phyloP scores from a whole-genome alignment of 768 basidiomycete species.

The Mycena capillaripes region DNA sequence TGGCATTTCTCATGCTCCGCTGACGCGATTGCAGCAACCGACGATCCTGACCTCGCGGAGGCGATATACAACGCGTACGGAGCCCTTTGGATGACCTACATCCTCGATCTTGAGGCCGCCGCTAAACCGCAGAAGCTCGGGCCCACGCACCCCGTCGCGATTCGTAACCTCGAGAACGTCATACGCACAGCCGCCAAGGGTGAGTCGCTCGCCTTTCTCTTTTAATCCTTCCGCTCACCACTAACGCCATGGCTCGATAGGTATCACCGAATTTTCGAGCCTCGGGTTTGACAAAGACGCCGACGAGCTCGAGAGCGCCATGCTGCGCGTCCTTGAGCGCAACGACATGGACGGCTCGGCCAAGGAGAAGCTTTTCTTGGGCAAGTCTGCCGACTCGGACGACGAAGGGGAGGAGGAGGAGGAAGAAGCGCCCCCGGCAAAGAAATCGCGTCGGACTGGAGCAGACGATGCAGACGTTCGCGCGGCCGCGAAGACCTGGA shows the following conservation, averaged over 20 bases:
- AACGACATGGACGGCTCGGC: slow-evolving; percentile 32
- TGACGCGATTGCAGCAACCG: slow-evolving; percentile 13
- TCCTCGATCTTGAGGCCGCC: slow-evolving; percentile 27
- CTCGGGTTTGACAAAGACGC: slow-evolving; percentile 18
- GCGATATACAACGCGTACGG: slow-evolving; percentile 29
- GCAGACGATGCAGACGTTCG: slow-evolving; percentile 24
- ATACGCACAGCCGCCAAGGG: slow-evolving; percentile 26
- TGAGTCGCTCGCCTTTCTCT: not conserved
- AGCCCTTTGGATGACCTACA: slow-evolving; percentile 31
- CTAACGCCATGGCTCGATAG: not conserved
- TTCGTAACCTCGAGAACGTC: slow-evolving; percentile 31
- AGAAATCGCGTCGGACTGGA: slow-evolving; percentile 1
- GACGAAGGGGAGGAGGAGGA: slow-evolving; percentile 18
- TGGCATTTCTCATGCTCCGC: too few relatives aligned
- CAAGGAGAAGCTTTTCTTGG: slow-evolving; percentile 25
- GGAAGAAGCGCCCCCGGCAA: not conserved
- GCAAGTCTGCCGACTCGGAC: slow-evolving; percentile 20
- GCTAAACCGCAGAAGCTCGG: slow-evolving; percentile 31
- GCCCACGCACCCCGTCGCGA: slow-evolving; percentile 21
- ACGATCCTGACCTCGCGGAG: slow-evolving; percentile 27
- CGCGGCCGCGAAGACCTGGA: slow-evolving; percentile 24
- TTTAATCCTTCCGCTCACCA: not conserved
- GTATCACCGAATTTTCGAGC: slow-evolving; percentile 9
- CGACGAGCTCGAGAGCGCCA: slow-evolving; percentile 13
- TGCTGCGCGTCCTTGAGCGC: slow-evolving; percentile 31